Conservation (phyloP, 495 filamentous ascomycete genomes). For the Penicillium macrosclerotiorum region DNA sequence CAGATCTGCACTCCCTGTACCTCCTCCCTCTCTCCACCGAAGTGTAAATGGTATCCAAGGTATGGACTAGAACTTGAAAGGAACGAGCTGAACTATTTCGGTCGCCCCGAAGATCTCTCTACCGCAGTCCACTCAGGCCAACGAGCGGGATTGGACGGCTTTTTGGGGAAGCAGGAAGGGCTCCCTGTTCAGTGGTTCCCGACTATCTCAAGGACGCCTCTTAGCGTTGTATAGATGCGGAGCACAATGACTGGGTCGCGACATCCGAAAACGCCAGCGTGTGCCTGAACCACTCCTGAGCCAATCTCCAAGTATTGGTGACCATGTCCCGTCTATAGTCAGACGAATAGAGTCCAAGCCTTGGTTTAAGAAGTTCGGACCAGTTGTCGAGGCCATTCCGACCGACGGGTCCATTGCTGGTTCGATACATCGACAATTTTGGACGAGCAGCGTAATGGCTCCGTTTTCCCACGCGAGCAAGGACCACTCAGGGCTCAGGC, state of each 20-base stretch:
- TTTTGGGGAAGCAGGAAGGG: no score
- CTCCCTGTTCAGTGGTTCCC: conserved; percentile 5
- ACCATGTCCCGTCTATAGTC: no score
- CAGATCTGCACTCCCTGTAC: no score
- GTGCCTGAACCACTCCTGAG: conserved; percentile 1
- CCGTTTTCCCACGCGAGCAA: conserved; percentile 26
- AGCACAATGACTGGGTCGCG: conserved; percentile 35
- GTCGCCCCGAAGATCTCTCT: conserved; percentile 14
- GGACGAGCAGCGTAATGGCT: conserved; percentile 16
- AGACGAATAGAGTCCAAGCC: no score
- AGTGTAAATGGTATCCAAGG: not conserved
- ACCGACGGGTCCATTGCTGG: no score
- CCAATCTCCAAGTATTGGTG: not conserved
- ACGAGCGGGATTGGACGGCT: conserved; percentile 19
- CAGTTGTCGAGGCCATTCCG: no score
- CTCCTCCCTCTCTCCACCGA: no score
- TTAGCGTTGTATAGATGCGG: conserved; percentile 14
- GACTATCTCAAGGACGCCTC: no score
- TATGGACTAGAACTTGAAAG: not conserved
- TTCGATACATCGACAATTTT: conserved; percentile 10
- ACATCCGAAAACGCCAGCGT: conserved; percentile 18
- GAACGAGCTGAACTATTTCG: conserved; percentile 9
- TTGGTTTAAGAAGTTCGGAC: no score
- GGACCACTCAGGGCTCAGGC: conserved; percentile 22
- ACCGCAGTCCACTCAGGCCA: conserved; percentile 1